These are phyloP conservation scores for Prunella vulgaris DNA, from an alignment of 257 asterid genomes.

Conservation along the genomic window DNA sequence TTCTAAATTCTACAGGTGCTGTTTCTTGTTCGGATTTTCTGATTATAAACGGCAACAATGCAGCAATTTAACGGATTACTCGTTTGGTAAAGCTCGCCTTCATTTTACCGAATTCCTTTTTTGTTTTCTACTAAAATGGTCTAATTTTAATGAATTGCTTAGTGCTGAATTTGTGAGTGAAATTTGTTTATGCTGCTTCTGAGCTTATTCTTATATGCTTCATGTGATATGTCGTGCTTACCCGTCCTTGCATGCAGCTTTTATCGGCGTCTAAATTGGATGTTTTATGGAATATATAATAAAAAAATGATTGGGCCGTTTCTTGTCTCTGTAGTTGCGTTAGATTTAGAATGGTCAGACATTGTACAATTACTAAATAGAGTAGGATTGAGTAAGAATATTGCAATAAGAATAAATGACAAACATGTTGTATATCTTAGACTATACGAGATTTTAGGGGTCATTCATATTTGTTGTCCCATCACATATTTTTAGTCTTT, in stretches of 20 bases:
- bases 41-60: not conserved
- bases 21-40: not conserved
- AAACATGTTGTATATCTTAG: not conserved
- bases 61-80: not conserved
- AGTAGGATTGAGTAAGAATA: not conserved
- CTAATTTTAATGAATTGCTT: not conserved
- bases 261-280: not conserved
- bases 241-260: conserved; percentile 21
- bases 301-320: not conserved
- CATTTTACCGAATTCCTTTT: not conserved
- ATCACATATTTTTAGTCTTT: not conserved
- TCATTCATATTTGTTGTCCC: not conserved
- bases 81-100: conserved; percentile 15
- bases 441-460: not conserved
- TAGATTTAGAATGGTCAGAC: not conserved
- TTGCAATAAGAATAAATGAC: not conserved
- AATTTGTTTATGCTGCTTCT: conserved; percentile 8
- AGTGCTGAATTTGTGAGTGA: not conserved
- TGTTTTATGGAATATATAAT: not conserved
- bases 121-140: not conserved
- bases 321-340: not conserved
- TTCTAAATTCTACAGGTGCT: conserved; percentile 1
- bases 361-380: not conserved
- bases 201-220: conserved; percentile 1
- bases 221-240: not conserved